Evolutionary conservation across 140 eudicot genomes (phyloP).

Genomic region (Senecio squalidus): DNA sequence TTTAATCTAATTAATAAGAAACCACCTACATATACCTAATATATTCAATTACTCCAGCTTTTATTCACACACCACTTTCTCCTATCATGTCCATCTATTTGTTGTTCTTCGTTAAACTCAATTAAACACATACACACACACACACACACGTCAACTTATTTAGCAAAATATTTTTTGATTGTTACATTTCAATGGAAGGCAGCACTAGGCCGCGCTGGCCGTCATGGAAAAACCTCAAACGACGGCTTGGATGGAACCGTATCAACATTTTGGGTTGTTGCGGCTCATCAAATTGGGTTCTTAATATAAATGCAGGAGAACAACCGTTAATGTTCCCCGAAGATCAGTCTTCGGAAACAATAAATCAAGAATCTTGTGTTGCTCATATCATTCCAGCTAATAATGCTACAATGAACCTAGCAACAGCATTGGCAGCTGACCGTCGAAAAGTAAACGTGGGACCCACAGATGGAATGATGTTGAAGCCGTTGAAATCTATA

Average conservation of each 20-base stretch:
- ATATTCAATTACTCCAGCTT: constrained; percentile 19
- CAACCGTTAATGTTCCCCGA: constrained; percentile 11
- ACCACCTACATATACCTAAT: too few species aligned
- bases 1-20: too few species aligned
- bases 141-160: not conserved
- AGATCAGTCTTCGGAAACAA: constrained; percentile 18
- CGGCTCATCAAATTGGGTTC: constrained; percentile 29
- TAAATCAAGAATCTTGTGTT: not conserved
- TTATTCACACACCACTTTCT: constrained; percentile 15
- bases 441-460: constrained; percentile 20
- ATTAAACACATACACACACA: not conserved
- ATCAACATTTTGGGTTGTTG: constrained; percentile 17
- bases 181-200: not conserved
- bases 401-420: constrained; percentile 27
- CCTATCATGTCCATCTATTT: not conserved
- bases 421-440: constrained; percentile 37
- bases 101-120: constrained; percentile 5
- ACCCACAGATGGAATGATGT: constrained; percentile 7
- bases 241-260: constrained; percentile 9
- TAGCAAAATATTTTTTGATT: too few species aligned
- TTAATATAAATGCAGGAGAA: not conserved
- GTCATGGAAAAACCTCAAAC: constrained; percentile 30
- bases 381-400: not conserved
- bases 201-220: constrained; percentile 14
- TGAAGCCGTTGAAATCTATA: constrained; percentile 55